Evolutionary conservation across 2,329 filamentous ascomycete genomes (phyloP).

Genomic region (Pestalotiopsis fici): DNA sequence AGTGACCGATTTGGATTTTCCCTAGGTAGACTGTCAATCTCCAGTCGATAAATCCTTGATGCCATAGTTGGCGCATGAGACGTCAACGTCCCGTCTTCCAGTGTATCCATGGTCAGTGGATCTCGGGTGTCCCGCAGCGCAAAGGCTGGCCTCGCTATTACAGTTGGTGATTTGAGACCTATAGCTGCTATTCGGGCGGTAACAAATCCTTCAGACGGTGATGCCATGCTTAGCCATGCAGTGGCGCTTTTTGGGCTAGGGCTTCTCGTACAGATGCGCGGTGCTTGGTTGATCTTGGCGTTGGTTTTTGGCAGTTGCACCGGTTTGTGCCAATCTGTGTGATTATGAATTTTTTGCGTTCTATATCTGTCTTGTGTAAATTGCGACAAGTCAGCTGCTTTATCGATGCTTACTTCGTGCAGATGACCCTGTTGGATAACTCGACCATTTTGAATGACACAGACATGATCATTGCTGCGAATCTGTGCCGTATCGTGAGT

Average conservation of each 20-base stretch:
- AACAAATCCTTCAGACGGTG: background rate
- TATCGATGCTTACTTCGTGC: slow-evolving; percentile 33
- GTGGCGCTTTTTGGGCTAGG: background rate
- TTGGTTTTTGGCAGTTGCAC: background rate
- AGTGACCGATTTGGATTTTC: no score
- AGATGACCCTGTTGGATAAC: slow-evolving; percentile 71
- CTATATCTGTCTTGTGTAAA: background rate
- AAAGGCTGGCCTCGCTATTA: background rate
- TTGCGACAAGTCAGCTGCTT: background rate
- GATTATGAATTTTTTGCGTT: background rate
- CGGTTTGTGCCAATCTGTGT: background rate
- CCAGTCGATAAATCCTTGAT: background rate
- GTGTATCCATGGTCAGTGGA: background rate
- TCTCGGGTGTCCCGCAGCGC: background rate
- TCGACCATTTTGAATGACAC: slow-evolving; percentile 70
- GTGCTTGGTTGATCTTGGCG: background rate
- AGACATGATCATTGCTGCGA: slow-evolving; percentile 70
- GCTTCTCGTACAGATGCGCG: background rate
- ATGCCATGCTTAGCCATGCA: background rate
- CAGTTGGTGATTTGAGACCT: background rate
- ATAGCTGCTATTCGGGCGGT: background rate
- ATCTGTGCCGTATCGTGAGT: slow-evolving; percentile 89
- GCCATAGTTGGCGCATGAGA: background rate
- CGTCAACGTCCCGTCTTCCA: background rate
- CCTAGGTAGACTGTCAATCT: no score